Conservation (phyloP, 2,329 filamentous ascomycete species). For the Corinectria fuckeliana region DNA sequence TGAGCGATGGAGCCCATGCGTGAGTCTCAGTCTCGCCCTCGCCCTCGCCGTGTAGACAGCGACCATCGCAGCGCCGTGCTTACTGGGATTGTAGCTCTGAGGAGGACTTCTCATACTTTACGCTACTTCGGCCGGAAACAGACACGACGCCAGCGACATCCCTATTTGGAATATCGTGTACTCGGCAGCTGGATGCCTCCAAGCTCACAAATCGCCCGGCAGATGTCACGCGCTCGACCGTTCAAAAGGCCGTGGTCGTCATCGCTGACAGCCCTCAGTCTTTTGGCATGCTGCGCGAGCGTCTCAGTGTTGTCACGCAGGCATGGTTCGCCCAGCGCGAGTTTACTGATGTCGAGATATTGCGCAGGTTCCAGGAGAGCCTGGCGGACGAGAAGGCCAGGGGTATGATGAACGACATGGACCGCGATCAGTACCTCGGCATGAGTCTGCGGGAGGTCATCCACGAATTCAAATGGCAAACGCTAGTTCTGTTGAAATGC, state of each 20-base stretch:
- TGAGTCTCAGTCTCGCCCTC: slow-evolving; percentile 58
- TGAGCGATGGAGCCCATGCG: slow-evolving; percentile 95
- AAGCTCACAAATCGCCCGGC: slow-evolving; percentile 78
- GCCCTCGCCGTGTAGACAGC: neutral
- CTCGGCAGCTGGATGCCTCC: slow-evolving; percentile 84
- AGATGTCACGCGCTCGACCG: slow-evolving; percentile 95
- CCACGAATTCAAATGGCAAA: slow-evolving; percentile 94
- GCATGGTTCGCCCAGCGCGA: slow-evolving; percentile 97
- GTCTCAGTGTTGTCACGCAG: slow-evolving; percentile 86
- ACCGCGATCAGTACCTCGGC: slow-evolving; percentile 87
- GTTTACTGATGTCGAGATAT: slow-evolving; percentile 89
- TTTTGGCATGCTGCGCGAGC: slow-evolving; percentile 89
- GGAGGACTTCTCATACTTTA: slow-evolving; percentile 99
- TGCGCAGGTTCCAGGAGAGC: slow-evolving; percentile 90
- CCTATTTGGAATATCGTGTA: slow-evolving; percentile 95
- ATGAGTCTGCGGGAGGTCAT: slow-evolving; percentile 89
- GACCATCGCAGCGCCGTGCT: neutral
- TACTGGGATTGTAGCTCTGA: slow-evolving; percentile 67
- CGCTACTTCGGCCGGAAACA: slow-evolving; percentile 72
- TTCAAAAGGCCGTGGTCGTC: slow-evolving; percentile 97
- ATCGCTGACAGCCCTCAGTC: slow-evolving; percentile 89
- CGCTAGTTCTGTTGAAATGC: slow-evolving; percentile 91
- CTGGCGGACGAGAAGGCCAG: slow-evolving; percentile 71
- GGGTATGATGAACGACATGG: slow-evolving; percentile 64
- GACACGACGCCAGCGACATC: slow-evolving; percentile 70